Evolutionary conservation across 208 protist species (phyloP), one percentile per base, ranked within the genome.

Genomic region (Jaenimonas drosophilae): DNA sequence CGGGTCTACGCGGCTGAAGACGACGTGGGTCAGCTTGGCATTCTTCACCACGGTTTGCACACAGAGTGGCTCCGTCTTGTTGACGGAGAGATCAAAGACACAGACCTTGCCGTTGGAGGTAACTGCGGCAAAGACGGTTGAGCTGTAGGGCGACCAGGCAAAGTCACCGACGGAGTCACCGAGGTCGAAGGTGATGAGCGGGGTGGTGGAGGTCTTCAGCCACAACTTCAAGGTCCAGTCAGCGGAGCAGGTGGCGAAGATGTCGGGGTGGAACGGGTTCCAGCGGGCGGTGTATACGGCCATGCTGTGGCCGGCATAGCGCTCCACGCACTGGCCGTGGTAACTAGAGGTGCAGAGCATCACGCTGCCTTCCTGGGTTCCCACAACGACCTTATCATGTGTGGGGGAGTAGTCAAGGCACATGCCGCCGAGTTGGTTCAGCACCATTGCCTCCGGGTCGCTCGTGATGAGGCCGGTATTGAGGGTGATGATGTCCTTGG

Each of bases 161-260:
- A 97, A 76, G 45, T 98, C 96, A 25, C 94, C 95, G 4, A 99
- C 96, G 30, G 83, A 59, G 53, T 93, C 92, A 45, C 84, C 89
- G 21, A 98, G 80, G 66, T 98, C 95, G 59, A 98, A 99, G n/a
- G 81, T 83, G 43, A 97, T 58, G 6, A 98, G 61, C 21, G 97
- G 89, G 34, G 71, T 54, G 1, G 60, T 71, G 16, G 68, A 80
- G 17, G 49, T 77, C 47, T 87, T 78, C 34, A 98, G 81, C 95
- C 96, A 99, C 32, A 99, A 58, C 63, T 97, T 97, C 16, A 98
- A 89, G 7, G 90, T 97, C 97, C 97, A 99, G 69, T 99, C 97
- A 0, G 92, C 91, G 1, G 88, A 96, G 64, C 80, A 90, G 28
- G 96, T 97, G 39, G 97, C 39, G 70, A 98, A 98, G 27, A 98